Conservation (phyloP, 176 grass and related monocot genomes). For the Poa pratensis region DNA sequence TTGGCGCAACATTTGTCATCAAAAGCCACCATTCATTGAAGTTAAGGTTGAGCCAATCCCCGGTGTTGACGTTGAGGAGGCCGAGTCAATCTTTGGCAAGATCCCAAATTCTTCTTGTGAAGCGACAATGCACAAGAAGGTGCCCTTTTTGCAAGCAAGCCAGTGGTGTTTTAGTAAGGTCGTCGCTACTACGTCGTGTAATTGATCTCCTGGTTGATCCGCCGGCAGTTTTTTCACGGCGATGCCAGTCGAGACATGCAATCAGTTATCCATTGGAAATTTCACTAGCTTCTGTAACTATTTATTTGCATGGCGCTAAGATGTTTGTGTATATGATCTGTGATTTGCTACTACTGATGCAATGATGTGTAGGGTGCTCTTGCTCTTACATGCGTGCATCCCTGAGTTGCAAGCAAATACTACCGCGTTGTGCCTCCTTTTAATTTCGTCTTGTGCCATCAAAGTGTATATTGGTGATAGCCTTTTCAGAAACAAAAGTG, state of each 20-base stretch:
- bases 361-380: not conserved
- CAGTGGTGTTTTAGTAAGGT: constrained; percentile 10
- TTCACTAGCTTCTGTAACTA: constrained; percentile 1
- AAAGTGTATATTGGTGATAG: not conserved
- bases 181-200: constrained; percentile 7
- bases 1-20: no score
- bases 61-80: no score
- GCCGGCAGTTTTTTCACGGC: constrained; percentile 58
- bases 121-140: no score
- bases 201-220: constrained; percentile 16
- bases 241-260: constrained; percentile 53
- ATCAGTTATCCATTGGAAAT: not conserved
- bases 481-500: not conserved
- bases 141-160: no score
- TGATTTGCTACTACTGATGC: not conserved
- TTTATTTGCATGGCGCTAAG: not conserved
- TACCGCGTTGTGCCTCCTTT: not conserved
- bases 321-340: constrained; percentile 2
- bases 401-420: no score
- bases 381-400: not conserved
- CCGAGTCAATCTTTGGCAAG: no score
- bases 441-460: not conserved
- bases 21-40: no score
- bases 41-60: no score
- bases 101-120: no score